Percentiles rank a stretch among this genome's conserved stretches.
These are phyloP conservation scores for Ceratorhiza oryzae-sativae DNA, from an alignment of 1,284 basidiomycete species.

Conservation along the genomic window DNA sequence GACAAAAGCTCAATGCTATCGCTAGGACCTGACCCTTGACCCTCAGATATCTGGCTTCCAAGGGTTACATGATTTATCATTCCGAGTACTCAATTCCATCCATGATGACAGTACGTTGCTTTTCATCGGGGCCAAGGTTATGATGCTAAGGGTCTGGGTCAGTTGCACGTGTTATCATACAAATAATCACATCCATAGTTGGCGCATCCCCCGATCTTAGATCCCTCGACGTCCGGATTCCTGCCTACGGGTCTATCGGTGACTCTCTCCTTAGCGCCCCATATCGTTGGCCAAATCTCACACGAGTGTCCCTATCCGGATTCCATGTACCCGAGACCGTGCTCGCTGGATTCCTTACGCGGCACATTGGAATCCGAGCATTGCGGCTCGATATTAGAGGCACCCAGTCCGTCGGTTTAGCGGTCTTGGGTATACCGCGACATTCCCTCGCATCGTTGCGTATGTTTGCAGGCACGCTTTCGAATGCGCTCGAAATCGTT, in stretches of 20 bases:
- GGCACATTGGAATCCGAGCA: slow-evolving; percentile 25
- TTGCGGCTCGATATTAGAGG: slow-evolving; percentile 29
- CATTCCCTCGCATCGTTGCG: slow-evolving; percentile 30
- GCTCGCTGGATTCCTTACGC: slow-evolving; percentile 29
- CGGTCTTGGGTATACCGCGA: slow-evolving; percentile 24
- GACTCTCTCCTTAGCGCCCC: slow-evolving; percentile 20
- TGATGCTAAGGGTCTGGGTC: neutral
- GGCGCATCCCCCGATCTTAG: slow-evolving; percentile 20
- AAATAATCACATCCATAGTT: slow-evolving; percentile 27
- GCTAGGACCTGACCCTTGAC: neutral
- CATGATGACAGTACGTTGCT: slow-evolving; percentile 25
- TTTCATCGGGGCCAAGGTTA: neutral
- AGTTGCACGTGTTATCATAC: slow-evolving; percentile 29
- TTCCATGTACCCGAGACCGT: slow-evolving; percentile 30
- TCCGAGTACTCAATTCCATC: slow-evolving; percentile 33
- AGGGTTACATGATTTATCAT: slow-evolving; percentile 22
- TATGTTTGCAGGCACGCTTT: slow-evolving; percentile 25
- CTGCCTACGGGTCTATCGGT: slow-evolving; percentile 30
- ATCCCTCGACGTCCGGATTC: slow-evolving; percentile 27
- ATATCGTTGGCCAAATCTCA: slow-evolving; percentile 29
- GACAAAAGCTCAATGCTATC: neutral
- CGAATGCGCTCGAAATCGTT: slow-evolving; percentile 24
- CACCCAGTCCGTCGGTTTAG: slow-evolving; percentile 26
- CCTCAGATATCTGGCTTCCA: slow-evolving; percentile 27
- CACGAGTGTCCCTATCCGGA: slow-evolving; percentile 19